Percentiles rank a stretch among this genome's conserved stretches.
Conservation (phyloP, 2,329 filamentous ascomycete species). For the Cercospora sesami region DNA sequence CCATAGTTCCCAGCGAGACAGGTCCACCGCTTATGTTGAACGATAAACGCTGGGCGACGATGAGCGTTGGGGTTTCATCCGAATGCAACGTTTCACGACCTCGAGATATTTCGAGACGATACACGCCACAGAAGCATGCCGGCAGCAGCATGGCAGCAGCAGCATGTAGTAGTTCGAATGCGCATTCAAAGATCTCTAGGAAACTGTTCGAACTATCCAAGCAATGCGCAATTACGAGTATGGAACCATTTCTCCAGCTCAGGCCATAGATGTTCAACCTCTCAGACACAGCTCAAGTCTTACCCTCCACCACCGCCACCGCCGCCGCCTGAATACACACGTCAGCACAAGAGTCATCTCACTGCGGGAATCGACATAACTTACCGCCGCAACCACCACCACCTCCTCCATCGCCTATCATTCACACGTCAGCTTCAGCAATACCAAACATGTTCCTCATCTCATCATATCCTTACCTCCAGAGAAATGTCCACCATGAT, state of each 20-base stretch:
- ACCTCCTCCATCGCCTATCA: background rate
- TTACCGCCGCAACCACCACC: background rate
- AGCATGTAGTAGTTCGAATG: background rate
- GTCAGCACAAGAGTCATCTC: background rate
- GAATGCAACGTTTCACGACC: background rate
- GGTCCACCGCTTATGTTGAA: background rate
- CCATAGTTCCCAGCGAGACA: background rate
- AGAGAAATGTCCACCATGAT: background rate
- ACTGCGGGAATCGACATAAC: background rate
- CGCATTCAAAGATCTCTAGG: background rate
- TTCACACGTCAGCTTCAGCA: background rate
- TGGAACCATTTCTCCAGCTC: background rate
- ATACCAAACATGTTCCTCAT: background rate
- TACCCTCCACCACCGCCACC: background rate
- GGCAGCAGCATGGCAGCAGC: background rate
- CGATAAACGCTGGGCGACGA: background rate
- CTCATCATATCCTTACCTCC: background rate
- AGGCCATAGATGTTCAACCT: background rate
- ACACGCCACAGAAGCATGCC: background rate
- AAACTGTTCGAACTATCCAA: background rate
- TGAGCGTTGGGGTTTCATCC: background rate
- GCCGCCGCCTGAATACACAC: background rate
- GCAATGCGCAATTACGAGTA: background rate
- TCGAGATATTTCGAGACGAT: background rate
- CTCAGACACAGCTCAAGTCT: background rate